These are phyloP conservation scores for Microsporum canis DNA, from an alignment of 2,329 filamentous ascomycete genomes.

Conservation along the genomic window DNA sequence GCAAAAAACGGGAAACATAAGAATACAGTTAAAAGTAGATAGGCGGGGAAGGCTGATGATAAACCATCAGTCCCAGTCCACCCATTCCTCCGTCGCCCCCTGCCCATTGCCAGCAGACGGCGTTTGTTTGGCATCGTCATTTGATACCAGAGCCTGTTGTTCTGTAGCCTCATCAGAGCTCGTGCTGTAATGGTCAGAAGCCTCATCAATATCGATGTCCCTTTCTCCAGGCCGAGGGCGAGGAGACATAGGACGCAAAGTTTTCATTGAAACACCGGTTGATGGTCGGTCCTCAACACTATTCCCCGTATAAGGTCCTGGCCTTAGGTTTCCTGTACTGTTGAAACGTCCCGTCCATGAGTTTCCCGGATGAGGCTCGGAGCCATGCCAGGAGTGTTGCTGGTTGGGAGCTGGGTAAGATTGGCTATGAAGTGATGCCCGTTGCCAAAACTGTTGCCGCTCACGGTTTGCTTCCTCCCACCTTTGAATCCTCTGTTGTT, in stretches of 20 bases:
- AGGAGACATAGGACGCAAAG: constrained; percentile 30
- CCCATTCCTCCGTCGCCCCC: constrained; percentile 25
- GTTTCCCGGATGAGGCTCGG: neutral
- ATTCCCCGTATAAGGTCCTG: neutral
- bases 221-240: constrained; percentile 25
- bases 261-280: constrained; percentile 35
- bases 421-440: neutral
- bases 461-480: constrained; percentile 27
- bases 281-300: constrained; percentile 20
- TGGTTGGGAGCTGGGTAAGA: neutral
- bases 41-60: neutral
- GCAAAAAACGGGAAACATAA: neutral
- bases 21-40: neutral
- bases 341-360: neutral
- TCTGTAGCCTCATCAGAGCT: constrained; percentile 12
- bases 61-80: constrained; percentile 27
- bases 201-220: constrained; percentile 21
- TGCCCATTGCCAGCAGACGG: neutral
- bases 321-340: neutral
- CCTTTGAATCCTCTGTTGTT: constrained; percentile 21
- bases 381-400: neutral
- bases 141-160: neutral
- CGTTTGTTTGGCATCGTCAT: neutral
- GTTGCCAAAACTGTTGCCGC: constrained; percentile 17
- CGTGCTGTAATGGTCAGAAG: constrained; percentile 16